A percentile compares a stretch with the other conserved stretches of the same genome.
These are phyloP conservation scores for Grifola frondosa DNA, from an alignment of 1,284 basidiomycete genomes.

Conservation along the genomic window DNA sequence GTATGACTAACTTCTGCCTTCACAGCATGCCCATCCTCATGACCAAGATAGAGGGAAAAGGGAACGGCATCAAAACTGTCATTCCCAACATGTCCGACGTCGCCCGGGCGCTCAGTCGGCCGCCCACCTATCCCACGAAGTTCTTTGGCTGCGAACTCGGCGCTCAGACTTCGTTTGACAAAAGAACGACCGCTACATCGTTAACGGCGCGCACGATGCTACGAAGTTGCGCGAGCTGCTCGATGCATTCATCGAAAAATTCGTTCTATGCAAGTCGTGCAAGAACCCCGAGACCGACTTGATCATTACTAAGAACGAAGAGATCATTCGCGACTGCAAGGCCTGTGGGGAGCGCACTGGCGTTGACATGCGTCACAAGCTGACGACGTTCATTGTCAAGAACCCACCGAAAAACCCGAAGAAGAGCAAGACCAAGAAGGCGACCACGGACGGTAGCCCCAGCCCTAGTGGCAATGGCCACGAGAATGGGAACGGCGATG, in stretches of 20 bases:
- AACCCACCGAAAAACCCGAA: constrained; percentile 91
- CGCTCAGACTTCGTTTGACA: constrained; percentile 95
- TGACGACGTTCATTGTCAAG: constrained; percentile 95
- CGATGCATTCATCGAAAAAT: constrained; percentile 97
- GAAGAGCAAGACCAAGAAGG: constrained; percentile 70
- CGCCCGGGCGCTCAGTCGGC: constrained; percentile 91
- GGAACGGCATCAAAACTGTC: constrained; percentile 99
- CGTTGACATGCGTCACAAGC: constrained; percentile 97
- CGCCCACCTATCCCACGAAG: constrained; percentile 96
- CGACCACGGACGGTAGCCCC: constrained; percentile 32
- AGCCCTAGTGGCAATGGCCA: constrained; percentile 23
- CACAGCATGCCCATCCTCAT: constrained; percentile 89
- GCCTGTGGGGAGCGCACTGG: constrained; percentile 92
- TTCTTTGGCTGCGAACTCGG: constrained; percentile 99
- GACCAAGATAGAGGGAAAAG: constrained; percentile 98
- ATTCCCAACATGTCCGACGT: constrained; percentile 99
- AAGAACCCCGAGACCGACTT: constrained; percentile 99
- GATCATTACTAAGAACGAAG: constrained; percentile 85
- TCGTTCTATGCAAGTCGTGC: constrained; percentile 96
- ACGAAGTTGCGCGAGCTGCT: constrained; percentile 93
- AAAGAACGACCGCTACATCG: constrained; percentile 98
- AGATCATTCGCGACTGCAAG: constrained; percentile 96
- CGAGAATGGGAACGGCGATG: constrained; percentile 51
- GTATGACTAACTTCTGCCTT: constrained; percentile 6
- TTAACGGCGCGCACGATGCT: constrained; percentile 96